Conservation (phyloP, 169 alveolate species). For the Plasmodium fragile region DNA sequence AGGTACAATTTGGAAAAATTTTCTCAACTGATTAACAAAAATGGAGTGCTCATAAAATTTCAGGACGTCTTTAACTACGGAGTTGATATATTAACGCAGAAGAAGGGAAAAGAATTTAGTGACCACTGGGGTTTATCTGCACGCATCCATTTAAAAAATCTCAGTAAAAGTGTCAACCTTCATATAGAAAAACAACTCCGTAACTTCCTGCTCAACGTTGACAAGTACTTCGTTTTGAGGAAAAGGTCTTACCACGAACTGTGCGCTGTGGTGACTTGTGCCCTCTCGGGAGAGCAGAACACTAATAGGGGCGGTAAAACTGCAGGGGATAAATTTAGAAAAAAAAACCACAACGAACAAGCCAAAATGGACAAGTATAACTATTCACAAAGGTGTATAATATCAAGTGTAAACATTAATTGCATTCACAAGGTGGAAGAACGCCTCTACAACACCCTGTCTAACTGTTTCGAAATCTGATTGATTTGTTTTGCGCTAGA, state of each 20-base stretch:
- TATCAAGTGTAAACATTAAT: constrained; percentile 42
- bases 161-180: constrained; percentile 7
- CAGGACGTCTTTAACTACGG: constrained; percentile 66
- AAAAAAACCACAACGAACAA: background rate
- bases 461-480: constrained; percentile 40
- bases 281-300: background rate
- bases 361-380: constrained; percentile 33
- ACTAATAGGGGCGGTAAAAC: background rate
- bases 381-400: constrained; percentile 36
- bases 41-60: constrained; percentile 56
- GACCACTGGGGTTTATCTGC: constrained; percentile 76
- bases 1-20: constrained; percentile 28
- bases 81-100: constrained; percentile 70
- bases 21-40: constrained; percentile 31
- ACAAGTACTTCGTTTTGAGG: constrained; percentile 33
- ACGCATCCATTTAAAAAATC: constrained; percentile 22
- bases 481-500: background rate
- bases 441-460: constrained; percentile 6
- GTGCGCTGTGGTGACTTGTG: constrained; percentile 15
- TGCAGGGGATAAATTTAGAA: background rate
- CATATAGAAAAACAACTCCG: constrained; percentile 40
- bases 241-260: constrained; percentile 46
- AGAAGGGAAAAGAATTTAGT: constrained; percentile 48
- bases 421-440: constrained; percentile 38
- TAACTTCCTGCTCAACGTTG: constrained; percentile 60